Evolutionary conservation across 2,329 filamentous ascomycete genomes (phyloP).

Genomic region (Drechslerella dactyloides): DNA sequence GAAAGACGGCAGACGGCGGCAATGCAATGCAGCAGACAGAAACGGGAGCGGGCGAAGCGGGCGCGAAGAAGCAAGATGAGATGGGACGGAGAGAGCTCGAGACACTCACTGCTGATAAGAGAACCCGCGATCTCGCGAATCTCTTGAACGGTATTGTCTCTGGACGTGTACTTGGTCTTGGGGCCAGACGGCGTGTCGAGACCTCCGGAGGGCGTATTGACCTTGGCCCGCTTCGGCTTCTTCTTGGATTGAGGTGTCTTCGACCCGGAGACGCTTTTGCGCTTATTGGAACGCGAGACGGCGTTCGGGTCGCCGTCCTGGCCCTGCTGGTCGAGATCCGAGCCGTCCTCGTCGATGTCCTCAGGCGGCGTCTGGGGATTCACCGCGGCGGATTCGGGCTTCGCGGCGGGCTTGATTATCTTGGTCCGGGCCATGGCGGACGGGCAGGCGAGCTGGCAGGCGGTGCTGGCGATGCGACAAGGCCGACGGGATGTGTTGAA

Average conservation of each 20-base stretch:
- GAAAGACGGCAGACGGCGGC: background rate
- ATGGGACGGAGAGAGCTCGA: background rate
- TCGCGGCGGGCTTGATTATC: conserved; percentile 45
- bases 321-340: conserved; percentile 33
- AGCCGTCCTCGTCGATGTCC: conserved; percentile 42
- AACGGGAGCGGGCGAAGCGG: background rate
- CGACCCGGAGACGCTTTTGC: conserved; percentile 41
- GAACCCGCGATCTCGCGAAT: conserved; percentile 45
- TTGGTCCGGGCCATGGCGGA: conserved; percentile 44
- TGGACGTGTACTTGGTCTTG: conserved; percentile 48
- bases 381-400: conserved; percentile 19
- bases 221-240: conserved; percentile 46
- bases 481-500: conserved; percentile 47
- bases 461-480: background rate
- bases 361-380: conserved; percentile 44
- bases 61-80: background rate
- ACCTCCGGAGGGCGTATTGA: conserved; percentile 41
- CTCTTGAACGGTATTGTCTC: conserved; percentile 48
- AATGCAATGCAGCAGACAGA: background rate
- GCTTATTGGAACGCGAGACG: conserved; percentile 46
- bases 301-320: conserved; percentile 24
- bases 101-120: conserved; percentile 42
- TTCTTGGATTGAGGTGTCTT: conserved; percentile 50
- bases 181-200: conserved; percentile 37
- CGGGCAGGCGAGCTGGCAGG: conserved; percentile 2